These are phyloP conservation scores for Sporothrix mexicana DNA, from an alignment of 2,329 filamentous ascomycete species.

Conservation along the genomic window DNA sequence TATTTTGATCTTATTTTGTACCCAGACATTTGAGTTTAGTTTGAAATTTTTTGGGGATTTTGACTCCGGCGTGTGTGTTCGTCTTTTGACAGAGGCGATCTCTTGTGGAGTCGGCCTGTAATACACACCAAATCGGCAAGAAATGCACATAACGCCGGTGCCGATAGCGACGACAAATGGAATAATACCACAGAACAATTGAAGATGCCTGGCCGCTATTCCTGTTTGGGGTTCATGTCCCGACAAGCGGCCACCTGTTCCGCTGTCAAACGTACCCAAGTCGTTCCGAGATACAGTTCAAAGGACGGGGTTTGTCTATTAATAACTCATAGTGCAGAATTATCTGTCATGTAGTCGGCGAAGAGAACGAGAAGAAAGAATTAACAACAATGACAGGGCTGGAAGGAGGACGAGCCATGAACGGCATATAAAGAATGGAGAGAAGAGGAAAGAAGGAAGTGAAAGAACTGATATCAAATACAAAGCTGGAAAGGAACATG, in stretches of 20 bases:
- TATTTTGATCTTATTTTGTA: neutral
- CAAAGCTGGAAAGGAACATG: neutral
- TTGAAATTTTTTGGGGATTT: neutral
- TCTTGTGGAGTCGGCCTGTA: neutral
- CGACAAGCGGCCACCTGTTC: neutral
- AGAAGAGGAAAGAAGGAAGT: neutral
- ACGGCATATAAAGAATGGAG: neutral
- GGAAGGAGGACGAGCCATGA: neutral
- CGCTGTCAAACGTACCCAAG: slow-evolving; percentile 11
- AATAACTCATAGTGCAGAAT: slow-evolving; percentile 1
- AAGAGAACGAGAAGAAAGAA: neutral
- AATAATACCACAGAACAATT: neutral
- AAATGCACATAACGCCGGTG: neutral
- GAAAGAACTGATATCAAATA: neutral
- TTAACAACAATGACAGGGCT: too few relatives aligned
- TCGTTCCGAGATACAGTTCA: neutral
- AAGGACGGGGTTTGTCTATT: slow-evolving; percentile 18
- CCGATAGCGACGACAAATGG: neutral
- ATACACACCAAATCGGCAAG: neutral
- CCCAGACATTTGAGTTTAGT: neutral
- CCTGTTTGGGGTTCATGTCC: neutral
- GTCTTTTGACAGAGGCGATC: slow-evolving; percentile 10
- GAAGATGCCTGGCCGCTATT: slow-evolving; percentile 5
- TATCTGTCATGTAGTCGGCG: neutral
- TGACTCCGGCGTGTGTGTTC: neutral